phyloP scores from a whole-genome alignment of 2,329 filamentous ascomycete genomes.

The Penicillium vulpinum region DNA sequence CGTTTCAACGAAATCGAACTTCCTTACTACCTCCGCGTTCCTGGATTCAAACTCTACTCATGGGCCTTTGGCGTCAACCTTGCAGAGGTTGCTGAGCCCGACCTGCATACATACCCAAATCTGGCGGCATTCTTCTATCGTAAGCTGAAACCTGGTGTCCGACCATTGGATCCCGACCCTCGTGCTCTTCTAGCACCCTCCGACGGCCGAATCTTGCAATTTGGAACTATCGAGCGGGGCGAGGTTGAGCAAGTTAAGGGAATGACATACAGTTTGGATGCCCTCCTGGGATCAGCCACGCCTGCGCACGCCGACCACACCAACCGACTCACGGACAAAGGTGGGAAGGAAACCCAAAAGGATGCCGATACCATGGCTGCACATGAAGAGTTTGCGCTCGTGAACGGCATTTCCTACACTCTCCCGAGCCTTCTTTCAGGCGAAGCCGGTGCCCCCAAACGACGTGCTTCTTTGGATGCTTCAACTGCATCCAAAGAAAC shows the following conservation, averaged over 20 bases:
- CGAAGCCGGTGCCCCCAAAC: conserved; percentile 44
- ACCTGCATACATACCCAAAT: conserved; percentile 88
- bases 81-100: conserved; percentile 80
- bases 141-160: conserved; percentile 80
- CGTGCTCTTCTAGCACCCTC: conserved; percentile 83
- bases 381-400: conserved; percentile 87
- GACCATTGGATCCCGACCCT: conserved; percentile 78
- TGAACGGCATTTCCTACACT: conserved; percentile 96
- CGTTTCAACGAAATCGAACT: conserved; percentile 86
- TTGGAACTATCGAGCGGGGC: conserved; percentile 85
- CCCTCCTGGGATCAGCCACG: conserved; percentile 71
- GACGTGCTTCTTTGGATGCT: conserved; percentile 67
- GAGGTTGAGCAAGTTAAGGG: conserved; percentile 99
- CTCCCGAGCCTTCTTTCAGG: conserved; percentile 85
- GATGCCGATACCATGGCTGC: conserved; percentile 68
- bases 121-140: conserved; percentile 97
- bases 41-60: conserved; percentile 88
- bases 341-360: conserved; percentile 34
- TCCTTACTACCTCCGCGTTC: conserved; percentile 81
- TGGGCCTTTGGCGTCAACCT: conserved; percentile 90
- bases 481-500: conserved; percentile 65
- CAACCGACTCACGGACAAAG: conserved; percentile 36
- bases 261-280: conserved; percentile 95
- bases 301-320: conserved; percentile 43
- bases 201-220: conserved; percentile 88